phyloP scores from a whole-genome alignment of 345 rosid species.

The Carallia brachiata region DNA sequence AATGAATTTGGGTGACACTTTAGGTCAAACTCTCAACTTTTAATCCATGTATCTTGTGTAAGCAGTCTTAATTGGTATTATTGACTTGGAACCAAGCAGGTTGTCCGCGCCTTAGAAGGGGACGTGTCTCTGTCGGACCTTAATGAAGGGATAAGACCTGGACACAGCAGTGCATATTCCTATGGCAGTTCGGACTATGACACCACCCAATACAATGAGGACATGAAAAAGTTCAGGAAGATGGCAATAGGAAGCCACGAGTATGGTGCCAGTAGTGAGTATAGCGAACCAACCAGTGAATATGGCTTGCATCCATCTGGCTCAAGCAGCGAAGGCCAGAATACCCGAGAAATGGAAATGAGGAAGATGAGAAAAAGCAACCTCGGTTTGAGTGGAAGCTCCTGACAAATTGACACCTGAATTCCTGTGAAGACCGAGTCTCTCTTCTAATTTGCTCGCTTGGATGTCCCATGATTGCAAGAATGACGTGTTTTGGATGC shows the following conservation, averaged over 20 bases:
- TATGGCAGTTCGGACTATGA: constrained; percentile 74
- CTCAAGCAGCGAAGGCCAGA: constrained; percentile 69
- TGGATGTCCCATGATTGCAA: constrained; percentile 21
- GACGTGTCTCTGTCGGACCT: constrained; percentile 65
- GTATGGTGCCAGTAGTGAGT: constrained; percentile 65
- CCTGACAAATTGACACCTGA: constrained; percentile 13
- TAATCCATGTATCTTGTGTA: background rate
- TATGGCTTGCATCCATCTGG: constrained; percentile 69
- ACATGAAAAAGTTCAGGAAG: constrained; percentile 71
- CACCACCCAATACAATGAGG: constrained; percentile 66
- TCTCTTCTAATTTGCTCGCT: constrained; percentile 3
- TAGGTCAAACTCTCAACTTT: background rate
- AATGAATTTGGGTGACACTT: too few relatives aligned
- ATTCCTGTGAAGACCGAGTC: constrained; percentile 11
- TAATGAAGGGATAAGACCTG: constrained; percentile 63
- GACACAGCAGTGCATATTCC: constrained; percentile 48
- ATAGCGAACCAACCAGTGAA: constrained; percentile 67
- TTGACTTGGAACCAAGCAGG: constrained; percentile 38
- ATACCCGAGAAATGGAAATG: constrained; percentile 71
- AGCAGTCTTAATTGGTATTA: constrained; percentile 2
- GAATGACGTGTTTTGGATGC: constrained; percentile 19
- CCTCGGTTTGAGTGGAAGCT: constrained; percentile 47
- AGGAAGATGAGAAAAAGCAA: constrained; percentile 48
- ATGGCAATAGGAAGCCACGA: constrained; percentile 67
- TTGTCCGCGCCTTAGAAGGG: constrained; percentile 83